Percentiles rank a stretch among this genome's conserved stretches.
Evolutionary conservation across 345 rosid species (phyloP).

Genomic region (Gossypioides kirkii): DNA sequence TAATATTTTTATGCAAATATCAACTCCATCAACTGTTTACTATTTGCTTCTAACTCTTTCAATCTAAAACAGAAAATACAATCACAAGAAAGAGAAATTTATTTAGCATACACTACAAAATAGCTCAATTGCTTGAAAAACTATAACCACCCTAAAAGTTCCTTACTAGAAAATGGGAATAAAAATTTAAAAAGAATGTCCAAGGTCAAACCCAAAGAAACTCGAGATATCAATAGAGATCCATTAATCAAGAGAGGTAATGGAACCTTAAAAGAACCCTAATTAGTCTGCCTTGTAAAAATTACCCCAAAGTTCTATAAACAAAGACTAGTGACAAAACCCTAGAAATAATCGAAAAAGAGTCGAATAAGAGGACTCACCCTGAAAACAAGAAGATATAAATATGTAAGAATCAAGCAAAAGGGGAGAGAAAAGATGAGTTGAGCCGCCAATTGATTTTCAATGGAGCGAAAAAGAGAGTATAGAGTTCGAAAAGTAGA

Average conservation of each 20-base stretch:
- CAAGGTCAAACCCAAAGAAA: background rate
- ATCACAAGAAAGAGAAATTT: background rate
- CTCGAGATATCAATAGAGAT: slow-evolving; percentile 5
- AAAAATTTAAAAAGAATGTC: background rate
- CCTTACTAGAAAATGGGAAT: background rate
- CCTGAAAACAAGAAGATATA: background rate
- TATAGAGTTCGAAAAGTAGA: background rate
- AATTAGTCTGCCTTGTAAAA: background rate
- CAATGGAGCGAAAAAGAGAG: background rate
- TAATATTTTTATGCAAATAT: background rate
- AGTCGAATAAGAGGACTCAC: slow-evolving; percentile 13
- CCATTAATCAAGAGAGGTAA: background rate
- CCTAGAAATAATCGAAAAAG: slow-evolving; percentile 1
- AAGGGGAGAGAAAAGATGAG: background rate
- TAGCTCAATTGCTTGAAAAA: background rate
- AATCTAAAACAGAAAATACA: background rate
- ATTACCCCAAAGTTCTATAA: background rate
- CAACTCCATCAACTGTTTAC: background rate
- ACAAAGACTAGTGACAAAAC: background rate
- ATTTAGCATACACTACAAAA: background rate
- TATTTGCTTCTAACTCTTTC: background rate
- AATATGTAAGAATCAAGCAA: background rate
- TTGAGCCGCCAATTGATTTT: background rate
- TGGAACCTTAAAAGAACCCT: slow-evolving; percentile 7
- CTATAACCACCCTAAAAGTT: background rate